Evolutionary conservation across 352 stramenopile genomes (phyloP), one percentile per base, ranked within the genome.

Genomic region (Phytophthora sansomeana): DNA sequence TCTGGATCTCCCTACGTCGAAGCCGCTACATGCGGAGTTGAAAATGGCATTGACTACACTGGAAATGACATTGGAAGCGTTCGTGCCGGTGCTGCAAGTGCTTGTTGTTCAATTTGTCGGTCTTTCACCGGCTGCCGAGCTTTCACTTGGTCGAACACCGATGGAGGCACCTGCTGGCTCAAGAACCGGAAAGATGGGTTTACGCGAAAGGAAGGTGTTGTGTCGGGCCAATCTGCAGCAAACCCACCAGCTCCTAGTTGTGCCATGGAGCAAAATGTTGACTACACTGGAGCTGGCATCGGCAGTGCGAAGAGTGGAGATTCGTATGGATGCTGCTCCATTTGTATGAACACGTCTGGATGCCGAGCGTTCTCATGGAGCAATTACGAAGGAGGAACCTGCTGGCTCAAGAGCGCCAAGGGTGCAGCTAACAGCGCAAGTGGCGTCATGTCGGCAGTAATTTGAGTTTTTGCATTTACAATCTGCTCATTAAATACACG

Each of bases 341-440:
- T 78, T 17, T 78, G 69, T 52, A 72, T 72, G 59, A 58, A 33
- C 3, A 63, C 36, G 14, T 13, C 24, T 0, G 63, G 59, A 9
- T 90, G 81, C 51, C 52, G 50, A 1, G 78, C 76, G 8, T 90
- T 81, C 44, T 74, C 80, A 6, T 89, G 77, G 76, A 81, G 42
- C 30, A 77, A 81, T 43, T 76, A 58, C 65, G 71, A 74, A 19
- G 75, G 73, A 32, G 83, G 80, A 2, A 87, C 75, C 21, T 91
- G 83, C 56, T 91, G 78, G 74, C 67, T 91, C 44, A 91, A 91
- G 70, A 87, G 71, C 14, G 46, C n/a, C 17, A 78, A 72, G 51
- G 67, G 63, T 7, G n/a, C 13, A 8, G 42, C 19, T 32, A 33
- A 10, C 9, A 9, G 17, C 9, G n/a, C 24, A 1, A 14, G 8